Percentiles rank a stretch among this genome's conserved stretches.
Conservation (phyloP, 495 filamentous ascomycete species). For the Hyphodiscus hymeniophilus region DNA sequence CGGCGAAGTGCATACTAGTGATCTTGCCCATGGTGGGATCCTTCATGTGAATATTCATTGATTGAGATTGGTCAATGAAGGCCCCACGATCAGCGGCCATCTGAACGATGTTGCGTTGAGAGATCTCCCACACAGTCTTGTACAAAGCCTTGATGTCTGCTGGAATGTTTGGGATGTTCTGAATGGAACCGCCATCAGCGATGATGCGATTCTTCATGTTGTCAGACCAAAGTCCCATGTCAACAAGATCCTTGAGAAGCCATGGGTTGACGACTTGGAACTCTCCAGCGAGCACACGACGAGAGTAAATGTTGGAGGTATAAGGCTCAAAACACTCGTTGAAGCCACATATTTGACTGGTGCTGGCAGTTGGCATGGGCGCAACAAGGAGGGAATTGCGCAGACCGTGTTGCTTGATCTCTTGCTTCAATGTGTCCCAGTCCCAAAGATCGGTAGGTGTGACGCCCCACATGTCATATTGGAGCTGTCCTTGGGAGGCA, state of each 20-base stretch:
- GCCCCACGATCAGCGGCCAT: slow-evolving; percentile 98
- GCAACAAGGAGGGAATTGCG: slow-evolving; percentile 92
- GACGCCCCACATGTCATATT: slow-evolving; percentile 98
- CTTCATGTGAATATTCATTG: slow-evolving; percentile 98
- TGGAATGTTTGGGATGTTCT: slow-evolving; percentile 93
- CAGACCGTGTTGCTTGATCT: slow-evolving; percentile 85
- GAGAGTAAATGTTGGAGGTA: slow-evolving; percentile 98
- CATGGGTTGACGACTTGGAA: slow-evolving; percentile 99
- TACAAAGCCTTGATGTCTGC: slow-evolving; percentile 93
- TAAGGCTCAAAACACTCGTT: slow-evolving; percentile 99
- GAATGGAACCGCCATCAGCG: slow-evolving; percentile 88
- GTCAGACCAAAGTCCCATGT: slow-evolving; percentile 97
- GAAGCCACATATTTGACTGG: slow-evolving; percentile 93
- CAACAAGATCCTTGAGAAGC: slow-evolving; percentile 95
- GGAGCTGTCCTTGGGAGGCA: slow-evolving; percentile 88
- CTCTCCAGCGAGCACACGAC: slow-evolving; percentile 93
- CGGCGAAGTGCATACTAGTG: slow-evolving; percentile 98
- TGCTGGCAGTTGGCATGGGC: slow-evolving; percentile 95
- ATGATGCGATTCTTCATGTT: slow-evolving; percentile 99
- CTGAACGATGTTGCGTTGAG: slow-evolving; percentile 88
- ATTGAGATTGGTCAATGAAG: slow-evolving; percentile 97
- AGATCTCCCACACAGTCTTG: slow-evolving; percentile 99
- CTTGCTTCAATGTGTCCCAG: slow-evolving; percentile 79
- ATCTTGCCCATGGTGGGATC: slow-evolving; percentile 99
- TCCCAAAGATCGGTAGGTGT: slow-evolving; percentile 94